Percentiles rank a stretch among this genome's conserved stretches.
Conservation (phyloP, 768 basidiomycete genomes). For the Kondoa subrosea region DNA sequence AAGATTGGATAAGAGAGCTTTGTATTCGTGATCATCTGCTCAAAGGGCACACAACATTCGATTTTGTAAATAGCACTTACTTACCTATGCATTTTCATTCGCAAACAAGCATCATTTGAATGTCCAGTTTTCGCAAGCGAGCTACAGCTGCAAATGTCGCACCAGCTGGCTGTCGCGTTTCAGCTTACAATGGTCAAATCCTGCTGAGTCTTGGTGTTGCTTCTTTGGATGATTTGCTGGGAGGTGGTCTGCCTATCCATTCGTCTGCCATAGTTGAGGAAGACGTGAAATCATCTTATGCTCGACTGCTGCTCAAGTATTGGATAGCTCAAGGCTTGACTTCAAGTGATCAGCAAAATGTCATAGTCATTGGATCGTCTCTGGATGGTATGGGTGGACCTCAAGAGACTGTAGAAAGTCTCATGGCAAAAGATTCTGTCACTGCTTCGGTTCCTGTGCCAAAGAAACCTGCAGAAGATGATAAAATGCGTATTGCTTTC, state of each 20-base stretch:
- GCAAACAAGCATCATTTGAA: conserved; percentile 16
- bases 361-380: conserved; percentile 44
- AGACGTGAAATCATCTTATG: conserved; percentile 70
- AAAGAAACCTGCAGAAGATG: conserved; percentile 34
- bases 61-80: background rate
- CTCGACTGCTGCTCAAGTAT: conserved; percentile 68
- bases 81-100: background rate
- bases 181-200: conserved; percentile 29
- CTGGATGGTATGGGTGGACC: conserved; percentile 36
- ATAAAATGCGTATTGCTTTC: conserved; percentile 91
- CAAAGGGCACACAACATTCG: too few relatives aligned
- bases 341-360: conserved; percentile 45
- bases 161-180: conserved; percentile 30
- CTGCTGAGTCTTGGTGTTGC: conserved; percentile 65
- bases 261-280: conserved; percentile 61
- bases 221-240: conserved; percentile 85
- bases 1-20: too few relatives aligned
- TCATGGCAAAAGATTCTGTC: conserved; percentile 60
- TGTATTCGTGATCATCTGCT: too few relatives aligned
- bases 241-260: conserved; percentile 73
- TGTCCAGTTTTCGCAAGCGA: conserved; percentile 32
- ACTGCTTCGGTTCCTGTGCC: conserved; percentile 29
- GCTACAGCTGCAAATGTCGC: conserved; percentile 19
- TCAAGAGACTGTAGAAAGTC: conserved; percentile 45
- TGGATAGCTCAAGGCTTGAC: conserved; percentile 69